A percentile compares a stretch with the other conserved stretches of the same genome.
Conservation (phyloP, 176 grass and related monocot species). For the Carex pumila region DNA sequence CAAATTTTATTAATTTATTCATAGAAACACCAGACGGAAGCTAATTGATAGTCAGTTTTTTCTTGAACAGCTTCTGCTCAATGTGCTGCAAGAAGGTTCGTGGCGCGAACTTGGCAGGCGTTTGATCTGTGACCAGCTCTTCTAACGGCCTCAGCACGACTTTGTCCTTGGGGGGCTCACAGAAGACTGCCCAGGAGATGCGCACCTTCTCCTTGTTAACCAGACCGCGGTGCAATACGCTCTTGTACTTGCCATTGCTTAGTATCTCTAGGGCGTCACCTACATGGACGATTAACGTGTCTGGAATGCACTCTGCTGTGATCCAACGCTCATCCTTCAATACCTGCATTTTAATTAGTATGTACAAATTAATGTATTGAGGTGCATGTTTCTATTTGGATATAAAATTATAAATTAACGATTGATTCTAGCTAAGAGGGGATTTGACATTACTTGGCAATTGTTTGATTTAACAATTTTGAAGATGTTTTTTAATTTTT, state of each 20-base stretch:
- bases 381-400: no score
- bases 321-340: conserved; percentile 22
- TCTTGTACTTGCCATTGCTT: conserved; percentile 30
- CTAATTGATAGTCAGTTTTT: conserved; percentile 1
- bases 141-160: conserved; percentile 8
- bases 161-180: neutral
- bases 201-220: conserved; percentile 23
- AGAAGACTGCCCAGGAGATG: conserved; percentile 18
- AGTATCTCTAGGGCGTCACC: conserved; percentile 29
- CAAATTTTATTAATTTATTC: no score
- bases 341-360: neutral
- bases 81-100: conserved; percentile 75
- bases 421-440: no score
- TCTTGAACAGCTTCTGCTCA: conserved; percentile 70
- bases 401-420: no score
- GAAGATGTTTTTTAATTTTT: no score
- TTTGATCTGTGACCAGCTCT: neutral
- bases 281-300: conserved; percentile 27
- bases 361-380: no score
- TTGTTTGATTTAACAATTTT: neutral
- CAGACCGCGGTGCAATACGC: conserved; percentile 7
- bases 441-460: neutral
- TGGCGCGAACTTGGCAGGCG: neutral
- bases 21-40: no score
- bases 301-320: conserved; percentile 6